Evolutionary conservation across 176 grass and related monocot genomes (phyloP).

Genomic region (Saccharum spontaneum): DNA sequence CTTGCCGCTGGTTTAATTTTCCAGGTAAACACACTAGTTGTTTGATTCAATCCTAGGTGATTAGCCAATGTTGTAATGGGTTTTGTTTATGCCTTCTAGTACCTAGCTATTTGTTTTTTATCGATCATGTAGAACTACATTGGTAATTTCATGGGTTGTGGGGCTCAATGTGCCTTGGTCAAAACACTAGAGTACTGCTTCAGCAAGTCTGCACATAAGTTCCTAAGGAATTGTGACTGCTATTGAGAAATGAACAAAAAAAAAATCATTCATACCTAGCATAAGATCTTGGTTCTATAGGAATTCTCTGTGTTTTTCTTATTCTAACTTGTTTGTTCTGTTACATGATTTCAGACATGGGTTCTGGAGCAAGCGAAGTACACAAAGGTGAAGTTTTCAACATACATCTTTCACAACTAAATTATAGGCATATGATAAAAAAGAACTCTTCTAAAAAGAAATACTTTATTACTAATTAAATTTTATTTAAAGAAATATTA

Average conservation of each 20-base stretch:
- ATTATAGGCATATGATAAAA: background rate
- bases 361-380: constrained; percentile 87
- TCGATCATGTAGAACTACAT: background rate
- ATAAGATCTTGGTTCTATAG: constrained; percentile 1
- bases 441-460: background rate
- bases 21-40: constrained; percentile 54
- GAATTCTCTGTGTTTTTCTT: background rate
- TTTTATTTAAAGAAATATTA: background rate
- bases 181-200: background rate
- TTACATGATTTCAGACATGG: constrained; percentile 69
- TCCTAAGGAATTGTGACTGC: background rate
- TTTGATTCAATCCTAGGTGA: background rate
- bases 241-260: background rate
- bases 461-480: background rate
- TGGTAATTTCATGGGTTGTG: background rate
- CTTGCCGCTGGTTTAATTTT: constrained; percentile 84
- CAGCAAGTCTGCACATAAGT: background rate
- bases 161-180: background rate
- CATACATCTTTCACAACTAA: background rate
- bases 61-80: background rate
- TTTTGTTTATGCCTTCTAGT: background rate
- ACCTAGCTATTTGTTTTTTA: background rate
- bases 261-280: background rate
- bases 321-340: constrained; percentile 29
- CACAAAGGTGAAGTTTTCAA: constrained; percentile 61